Conservation (phyloP, 1,139 yeast genomes). For the Candida freyschussii region DNA sequence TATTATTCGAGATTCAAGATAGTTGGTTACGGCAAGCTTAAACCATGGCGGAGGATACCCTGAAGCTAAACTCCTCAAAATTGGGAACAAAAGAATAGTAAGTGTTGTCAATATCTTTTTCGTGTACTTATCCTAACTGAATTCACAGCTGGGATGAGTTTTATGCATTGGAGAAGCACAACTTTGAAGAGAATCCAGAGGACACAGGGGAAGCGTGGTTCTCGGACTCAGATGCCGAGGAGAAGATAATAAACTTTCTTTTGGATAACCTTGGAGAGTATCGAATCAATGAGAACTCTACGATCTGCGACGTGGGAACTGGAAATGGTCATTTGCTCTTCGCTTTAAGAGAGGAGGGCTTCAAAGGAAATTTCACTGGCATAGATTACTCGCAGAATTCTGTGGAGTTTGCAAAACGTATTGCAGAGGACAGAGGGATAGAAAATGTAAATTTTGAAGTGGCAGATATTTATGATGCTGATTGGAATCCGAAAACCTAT, state of each 20-base stretch:
- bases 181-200: slow-evolving; percentile 64
- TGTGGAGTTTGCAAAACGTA: slow-evolving; percentile 61
- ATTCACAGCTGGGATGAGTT: slow-evolving; percentile 73
- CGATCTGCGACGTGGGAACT: slow-evolving; percentile 80
- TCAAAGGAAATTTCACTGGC: slow-evolving; percentile 53
- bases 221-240: slow-evolving; percentile 87
- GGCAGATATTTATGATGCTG: slow-evolving; percentile 39
- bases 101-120: slow-evolving; percentile 24
- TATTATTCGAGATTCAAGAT: no score
- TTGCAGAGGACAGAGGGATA: slow-evolving; percentile 40
- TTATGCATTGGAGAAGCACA: slow-evolving; percentile 64
- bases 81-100: slow-evolving; percentile 76
- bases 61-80: slow-evolving; percentile 59
- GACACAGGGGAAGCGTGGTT: slow-evolving; percentile 98
- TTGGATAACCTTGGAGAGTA: slow-evolving; percentile 35
- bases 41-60: slow-evolving; percentile 49
- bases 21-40: background rate
- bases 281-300: slow-evolving; percentile 28
- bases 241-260: slow-evolving; percentile 67
- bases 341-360: slow-evolving; percentile 57
- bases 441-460: slow-evolving; percentile 34
- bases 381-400: slow-evolving; percentile 84
- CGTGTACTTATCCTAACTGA: slow-evolving; percentile 4
- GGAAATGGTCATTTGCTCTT: slow-evolving; percentile 92
- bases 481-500: slow-evolving; percentile 34